Conservation (phyloP, 1,284 basidiomycete genomes). For the Farysia itapuensis region DNA sequence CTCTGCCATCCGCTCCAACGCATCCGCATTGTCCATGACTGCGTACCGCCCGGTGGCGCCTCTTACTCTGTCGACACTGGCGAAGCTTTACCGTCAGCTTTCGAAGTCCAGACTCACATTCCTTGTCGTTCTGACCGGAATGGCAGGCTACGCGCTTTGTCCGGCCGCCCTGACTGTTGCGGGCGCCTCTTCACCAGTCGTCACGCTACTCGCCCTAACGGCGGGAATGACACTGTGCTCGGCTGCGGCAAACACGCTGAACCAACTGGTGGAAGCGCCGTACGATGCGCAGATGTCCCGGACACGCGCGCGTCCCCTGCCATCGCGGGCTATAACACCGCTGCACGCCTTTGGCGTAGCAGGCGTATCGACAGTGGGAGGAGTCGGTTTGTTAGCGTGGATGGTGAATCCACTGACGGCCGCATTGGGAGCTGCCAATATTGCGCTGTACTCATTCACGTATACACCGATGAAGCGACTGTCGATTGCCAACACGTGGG, state of each 20-base stretch:
- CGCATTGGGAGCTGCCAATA: slow-evolving; percentile 77
- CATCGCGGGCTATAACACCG: slow-evolving; percentile 77
- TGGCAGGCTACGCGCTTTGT: slow-evolving; percentile 90
- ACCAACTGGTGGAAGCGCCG: slow-evolving; percentile 91
- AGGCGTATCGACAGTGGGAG: slow-evolving; percentile 71
- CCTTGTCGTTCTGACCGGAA: slow-evolving; percentile 86
- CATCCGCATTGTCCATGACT: slow-evolving; percentile 9
- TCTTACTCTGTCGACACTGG: slow-evolving; percentile 12
- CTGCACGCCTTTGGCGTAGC: slow-evolving; percentile 84
- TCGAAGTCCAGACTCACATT: slow-evolving; percentile 84
- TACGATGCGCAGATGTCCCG: slow-evolving; percentile 96
- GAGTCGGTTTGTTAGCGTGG: slow-evolving; percentile 76
- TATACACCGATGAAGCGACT: slow-evolving; percentile 96
- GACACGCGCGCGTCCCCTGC: slow-evolving; percentile 86
- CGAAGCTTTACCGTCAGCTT: slow-evolving; percentile 71
- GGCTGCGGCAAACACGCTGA: slow-evolving; percentile 89
- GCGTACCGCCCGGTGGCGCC: slow-evolving; percentile 38
- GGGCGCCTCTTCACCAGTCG: slow-evolving; percentile 34
- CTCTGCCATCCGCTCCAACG: slow-evolving; percentile 12
- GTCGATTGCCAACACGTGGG: slow-evolving; percentile 88
- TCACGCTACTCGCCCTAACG: slow-evolving; percentile 75
- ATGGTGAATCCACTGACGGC: slow-evolving; percentile 89
- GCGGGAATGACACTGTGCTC: slow-evolving; percentile 87
- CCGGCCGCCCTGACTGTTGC: slow-evolving; percentile 41
- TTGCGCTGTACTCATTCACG: slow-evolving; percentile 83